A percentile compares a stretch with the other conserved stretches of the same genome.
Conservation (phyloP, 78 protist genomes). For the Pigoraptor vietnamica region DNA sequence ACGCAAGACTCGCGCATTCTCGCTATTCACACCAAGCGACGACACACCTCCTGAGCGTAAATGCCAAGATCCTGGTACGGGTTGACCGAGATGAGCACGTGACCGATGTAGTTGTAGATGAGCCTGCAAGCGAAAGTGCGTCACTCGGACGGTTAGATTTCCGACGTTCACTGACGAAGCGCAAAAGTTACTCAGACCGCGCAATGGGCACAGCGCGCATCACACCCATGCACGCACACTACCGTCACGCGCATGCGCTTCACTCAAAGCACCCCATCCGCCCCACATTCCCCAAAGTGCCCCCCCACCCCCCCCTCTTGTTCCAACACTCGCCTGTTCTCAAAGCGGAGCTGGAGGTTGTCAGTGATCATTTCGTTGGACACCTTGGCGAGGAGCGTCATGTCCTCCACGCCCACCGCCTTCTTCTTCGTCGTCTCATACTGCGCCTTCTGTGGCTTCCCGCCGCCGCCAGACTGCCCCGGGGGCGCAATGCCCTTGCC, state of each 20-base stretch:
- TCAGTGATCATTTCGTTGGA: background rate
- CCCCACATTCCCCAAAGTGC: background rate
- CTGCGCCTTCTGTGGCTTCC: background rate
- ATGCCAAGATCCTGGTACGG: conserved; percentile 67
- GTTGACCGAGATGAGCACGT: conserved; percentile 78
- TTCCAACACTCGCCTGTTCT: background rate
- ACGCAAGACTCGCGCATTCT: too few relatives aligned
- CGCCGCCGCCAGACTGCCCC: background rate
- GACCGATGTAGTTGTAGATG: conserved; percentile 72
- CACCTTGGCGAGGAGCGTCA: conserved; percentile 11
- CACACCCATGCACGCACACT: too few relatives aligned
- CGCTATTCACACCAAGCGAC: too few relatives aligned
- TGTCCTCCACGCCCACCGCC: conserved; percentile 2
- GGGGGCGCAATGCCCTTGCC: background rate
- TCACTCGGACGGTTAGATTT: too few relatives aligned
- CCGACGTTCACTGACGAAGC: too few relatives aligned
- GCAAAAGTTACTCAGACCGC: too few relatives aligned
- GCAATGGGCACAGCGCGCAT: too few relatives aligned
- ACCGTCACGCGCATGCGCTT: too few relatives aligned
- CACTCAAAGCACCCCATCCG: too few relatives aligned
- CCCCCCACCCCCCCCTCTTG: background rate
- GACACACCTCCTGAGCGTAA: conserved; percentile 14
- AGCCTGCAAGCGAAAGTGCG: background rate
- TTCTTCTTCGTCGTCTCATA: background rate
- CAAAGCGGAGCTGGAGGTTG: background rate